Base-by-base conservation (phyloP, 1,284 basidiomycete genomes). In the Boletus smithii region DNA sequence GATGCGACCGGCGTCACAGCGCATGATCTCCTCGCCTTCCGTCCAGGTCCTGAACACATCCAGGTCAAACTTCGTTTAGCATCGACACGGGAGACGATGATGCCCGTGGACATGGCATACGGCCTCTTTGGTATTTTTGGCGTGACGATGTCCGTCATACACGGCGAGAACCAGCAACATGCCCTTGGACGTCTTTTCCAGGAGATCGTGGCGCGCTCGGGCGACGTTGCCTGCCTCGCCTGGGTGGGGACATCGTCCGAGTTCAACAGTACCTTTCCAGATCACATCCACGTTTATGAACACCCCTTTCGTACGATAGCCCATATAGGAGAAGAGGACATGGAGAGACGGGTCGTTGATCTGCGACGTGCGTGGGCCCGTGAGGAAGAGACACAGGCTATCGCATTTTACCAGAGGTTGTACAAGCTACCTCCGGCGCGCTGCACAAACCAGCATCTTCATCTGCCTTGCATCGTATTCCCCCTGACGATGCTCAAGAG, bases 221-320 rank as follows among this genome's bases (percentile, higher is more conserved):
- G 59, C 0, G 59, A 63, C 22, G 24, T 62, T 8, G 13, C 48
- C 9, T 55, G 55, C 27, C 43, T 64, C 20, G 33, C 58, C 5
- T 61, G 61, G 59, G 34, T 44, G 6, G 59, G 59, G 1, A 30
- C 11, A 14, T 48, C 61, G 4, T 64, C 60, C 38, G 8, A 42
- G 35, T 63, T 60, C 50, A 61, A 63, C 35, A 61, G 55, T 5
- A 22, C 58, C n/a, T 56, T 61, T 42, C 62, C 60, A 2, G 46
- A 53, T 14, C 42, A 49, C 10, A 53, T 63, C 26, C 32, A 8
- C 2, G 61, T 49, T 13, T 60, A 63, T n/a, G 24, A 42, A 29
- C 23, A 30, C 5, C 18, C 44, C 0, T n/a, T 26, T 8, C 33
- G 0, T 5, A 59, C 37, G 4, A 18, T 58, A 16, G 7, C 46